A percentile compares a stretch with the other conserved stretches of the same genome.
These are phyloP conservation scores for Tarenaya hassleriana DNA, from an alignment of 345 rosid genomes.

Conservation along the genomic window DNA sequence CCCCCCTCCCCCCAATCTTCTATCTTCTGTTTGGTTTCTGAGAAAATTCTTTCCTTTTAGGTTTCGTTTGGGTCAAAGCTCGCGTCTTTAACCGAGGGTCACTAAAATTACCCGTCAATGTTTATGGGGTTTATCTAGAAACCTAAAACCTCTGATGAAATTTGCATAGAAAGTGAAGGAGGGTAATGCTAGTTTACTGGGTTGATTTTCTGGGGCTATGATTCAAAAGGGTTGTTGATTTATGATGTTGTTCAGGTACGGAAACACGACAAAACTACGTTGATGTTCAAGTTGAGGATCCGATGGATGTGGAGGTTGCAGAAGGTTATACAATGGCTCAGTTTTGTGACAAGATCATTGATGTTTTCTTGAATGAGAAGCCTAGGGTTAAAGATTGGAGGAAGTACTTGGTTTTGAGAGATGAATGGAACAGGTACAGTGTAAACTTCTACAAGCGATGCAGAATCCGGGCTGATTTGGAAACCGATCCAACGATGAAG, in stretches of 20 bases:
- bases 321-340: conserved; percentile 63
- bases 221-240: background rate
- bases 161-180: background rate
- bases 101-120: background rate
- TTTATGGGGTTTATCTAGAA: background rate
- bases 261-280: conserved; percentile 33
- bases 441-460: conserved; percentile 64
- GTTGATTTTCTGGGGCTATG: no score
- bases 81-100: background rate
- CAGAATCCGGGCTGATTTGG: conserved; percentile 44
- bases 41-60: conserved; percentile 1
- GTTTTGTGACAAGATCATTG: conserved; percentile 73
- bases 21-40: conserved; percentile 7
- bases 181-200: background rate
- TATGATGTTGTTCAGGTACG: conserved; percentile 32
- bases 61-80: background rate
- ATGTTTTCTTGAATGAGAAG: conserved; percentile 73
- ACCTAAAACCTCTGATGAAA: background rate
- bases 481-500: conserved; percentile 48
- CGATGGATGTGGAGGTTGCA: conserved; percentile 56
- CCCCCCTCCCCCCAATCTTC: conserved; percentile 22
- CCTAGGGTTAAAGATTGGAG: conserved; percentile 73
- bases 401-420: conserved; percentile 67
- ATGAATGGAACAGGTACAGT: conserved; percentile 80
- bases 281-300: conserved; percentile 36